phyloP scores from a whole-genome alignment of 345 rosid species.

The Linum tenue region DNA sequence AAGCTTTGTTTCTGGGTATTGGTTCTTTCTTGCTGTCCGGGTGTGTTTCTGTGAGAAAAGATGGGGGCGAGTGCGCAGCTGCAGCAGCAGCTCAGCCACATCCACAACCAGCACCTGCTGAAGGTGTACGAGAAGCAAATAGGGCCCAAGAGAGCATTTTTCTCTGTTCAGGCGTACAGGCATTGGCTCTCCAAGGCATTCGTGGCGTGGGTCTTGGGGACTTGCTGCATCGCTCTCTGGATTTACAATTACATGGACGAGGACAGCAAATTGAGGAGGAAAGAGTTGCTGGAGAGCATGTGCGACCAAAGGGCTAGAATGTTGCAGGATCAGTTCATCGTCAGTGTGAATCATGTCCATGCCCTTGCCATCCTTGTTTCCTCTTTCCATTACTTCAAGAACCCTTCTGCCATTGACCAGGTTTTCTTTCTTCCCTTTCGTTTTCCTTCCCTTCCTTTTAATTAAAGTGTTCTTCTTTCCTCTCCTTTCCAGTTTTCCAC shows the following conservation, averaged over 20 bases:
- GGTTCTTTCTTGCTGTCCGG: no score
- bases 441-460: no score
- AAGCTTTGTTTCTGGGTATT: no score
- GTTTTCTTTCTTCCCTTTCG: conserved; percentile 27
- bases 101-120: conserved; percentile 19
- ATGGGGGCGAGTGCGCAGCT: conserved; percentile 13
- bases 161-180: conserved; percentile 58
- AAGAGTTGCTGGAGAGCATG: conserved; percentile 71
- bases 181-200: conserved; percentile 55
- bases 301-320: conserved; percentile 96
- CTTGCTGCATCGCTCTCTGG: conserved; percentile 33
- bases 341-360: conserved; percentile 96
- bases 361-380: conserved; percentile 97
- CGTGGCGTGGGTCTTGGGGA: conserved; percentile 45
- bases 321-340: conserved; percentile 95
- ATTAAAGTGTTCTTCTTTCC: background rate
- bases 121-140: conserved; percentile 46
- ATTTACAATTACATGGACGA: conserved; percentile 59
- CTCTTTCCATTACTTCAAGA: conserved; percentile 84
- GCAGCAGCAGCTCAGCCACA: conserved; percentile 32
- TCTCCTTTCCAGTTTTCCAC: background rate
- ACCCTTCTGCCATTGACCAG: conserved; percentile 98
- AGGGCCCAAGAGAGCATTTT: conserved; percentile 52
- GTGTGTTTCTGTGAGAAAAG: no score
- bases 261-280: conserved; percentile 51